Base-by-base conservation (phyloP, 2,329 filamentous ascomycete genomes). In the Sporothrix humicola region DNA sequence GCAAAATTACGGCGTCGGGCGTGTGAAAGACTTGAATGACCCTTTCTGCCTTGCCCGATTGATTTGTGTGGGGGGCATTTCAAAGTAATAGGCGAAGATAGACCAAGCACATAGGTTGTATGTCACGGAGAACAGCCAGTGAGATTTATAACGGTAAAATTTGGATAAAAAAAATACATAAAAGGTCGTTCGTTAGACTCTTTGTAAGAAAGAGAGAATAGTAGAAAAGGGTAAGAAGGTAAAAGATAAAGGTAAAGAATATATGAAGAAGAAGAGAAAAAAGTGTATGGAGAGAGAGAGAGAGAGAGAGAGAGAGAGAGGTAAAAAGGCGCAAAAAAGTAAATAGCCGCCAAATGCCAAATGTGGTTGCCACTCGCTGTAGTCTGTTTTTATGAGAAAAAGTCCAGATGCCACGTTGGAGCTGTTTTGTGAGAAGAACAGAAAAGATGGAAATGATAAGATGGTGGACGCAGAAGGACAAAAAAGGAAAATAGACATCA, bases 141-240 rank as follows among this genome's bases (percentile, higher is more conserved):
- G 7, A 37, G 31, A 37, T 37, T 37, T 37, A 37, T 37, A 37
- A 37, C 31, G 4, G 31, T 42, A 42, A 13, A 65, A 59, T 61
- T 52, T 50, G 20, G 26, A 23, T 31, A 70, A 46, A 48, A 26
- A 26, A 74, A 42, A 66, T 70, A 72, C 71, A 73, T 71, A 73
- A 69, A 75, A 72, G 61, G 59, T 71, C 63, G 72, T 69, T 73
- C 74, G 72, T 75, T 74, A 76, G 56, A 59, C 70, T 69, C 68
- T 65, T 73, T 37, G 23, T 58, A 31, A 31, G 31, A 12, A 13
- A 58, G 42, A 56, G 20, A 42, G 63, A 65, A 54, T 37, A 37
- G 31, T 37, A 37, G 7, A 37, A 37, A 37, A 37, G 31, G 31
- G 31, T 37, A 37, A 37, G 5, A 37, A 7, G 31, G 4, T 26